Conservation (phyloP, 148 eudicot genomes). For the Cornus controversa region DNA sequence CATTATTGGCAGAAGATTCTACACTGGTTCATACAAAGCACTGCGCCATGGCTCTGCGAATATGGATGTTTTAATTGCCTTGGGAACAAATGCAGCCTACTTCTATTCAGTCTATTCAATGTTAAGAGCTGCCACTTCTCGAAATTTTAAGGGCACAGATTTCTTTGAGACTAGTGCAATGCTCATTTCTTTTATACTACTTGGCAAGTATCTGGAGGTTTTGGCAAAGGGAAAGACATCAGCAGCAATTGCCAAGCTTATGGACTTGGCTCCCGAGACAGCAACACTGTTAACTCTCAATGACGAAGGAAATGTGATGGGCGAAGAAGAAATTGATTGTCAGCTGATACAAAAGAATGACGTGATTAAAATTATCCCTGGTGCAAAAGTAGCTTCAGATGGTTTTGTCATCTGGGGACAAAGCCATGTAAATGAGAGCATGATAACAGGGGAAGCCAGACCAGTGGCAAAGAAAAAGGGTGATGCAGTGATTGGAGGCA, state of each 20-base stretch:
- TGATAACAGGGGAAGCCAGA: slow-evolving; percentile 93
- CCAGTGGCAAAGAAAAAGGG: slow-evolving; percentile 85
- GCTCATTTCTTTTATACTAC: slow-evolving; percentile 88
- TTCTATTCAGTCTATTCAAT: slow-evolving; percentile 84
- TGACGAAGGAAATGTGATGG: slow-evolving; percentile 54
- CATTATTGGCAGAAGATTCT: slow-evolving; percentile 78
- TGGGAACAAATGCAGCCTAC: slow-evolving; percentile 97
- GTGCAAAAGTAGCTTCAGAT: slow-evolving; percentile 91
- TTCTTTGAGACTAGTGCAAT: slow-evolving; percentile 95
- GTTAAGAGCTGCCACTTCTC: slow-evolving; percentile 76
- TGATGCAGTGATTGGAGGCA: slow-evolving; percentile 90
- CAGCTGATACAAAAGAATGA: slow-evolving; percentile 85
- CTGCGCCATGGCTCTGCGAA: slow-evolving; percentile 81
- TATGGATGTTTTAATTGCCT: slow-evolving; percentile 93
- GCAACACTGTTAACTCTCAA: slow-evolving; percentile 67
- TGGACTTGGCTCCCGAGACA: slow-evolving; percentile 87
- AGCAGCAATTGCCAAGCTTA: slow-evolving; percentile 93
- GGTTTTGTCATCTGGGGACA: slow-evolving; percentile 88
- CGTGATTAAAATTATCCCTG: slow-evolving; percentile 78
- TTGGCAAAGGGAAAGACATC: slow-evolving; percentile 95
- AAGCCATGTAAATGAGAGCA: slow-evolving; percentile 92
- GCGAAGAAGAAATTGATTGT: slow-evolving; percentile 83
- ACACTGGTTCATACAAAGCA: slow-evolving; percentile 81
- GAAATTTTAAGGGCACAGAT: slow-evolving; percentile 61
- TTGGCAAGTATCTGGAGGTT: slow-evolving; percentile 92